Percentiles rank a stretch among this genome's conserved stretches.
Evolutionary conservation across 345 rosid species (phyloP).

Genomic region (Eucalyptus marginata): DNA sequence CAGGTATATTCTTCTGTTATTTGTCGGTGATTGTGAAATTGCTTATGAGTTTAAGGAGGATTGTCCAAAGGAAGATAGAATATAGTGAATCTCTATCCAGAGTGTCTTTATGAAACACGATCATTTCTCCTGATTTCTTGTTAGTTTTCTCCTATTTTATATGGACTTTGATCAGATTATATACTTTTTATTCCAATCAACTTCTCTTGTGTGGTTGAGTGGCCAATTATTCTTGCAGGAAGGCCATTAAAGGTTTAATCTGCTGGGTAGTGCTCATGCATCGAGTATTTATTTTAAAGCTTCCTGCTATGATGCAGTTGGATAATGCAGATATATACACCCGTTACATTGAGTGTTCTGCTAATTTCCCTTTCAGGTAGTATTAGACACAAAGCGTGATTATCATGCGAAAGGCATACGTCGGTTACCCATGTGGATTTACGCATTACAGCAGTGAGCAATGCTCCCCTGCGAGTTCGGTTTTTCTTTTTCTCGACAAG

Average conservation of each 20-base stretch:
- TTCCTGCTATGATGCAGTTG: slow-evolving; percentile 83
- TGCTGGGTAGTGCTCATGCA: slow-evolving; percentile 39
- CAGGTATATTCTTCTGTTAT: neutral
- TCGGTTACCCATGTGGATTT: neutral
- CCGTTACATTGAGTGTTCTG: neutral
- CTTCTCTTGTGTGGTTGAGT: neutral
- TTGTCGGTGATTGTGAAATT: neutral
- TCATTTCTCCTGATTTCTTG: neutral
- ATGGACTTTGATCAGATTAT: neutral
- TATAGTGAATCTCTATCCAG: neutral
- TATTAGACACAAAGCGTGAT: neutral
- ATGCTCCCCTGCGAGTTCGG: neutral
- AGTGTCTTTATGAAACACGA: neutral
- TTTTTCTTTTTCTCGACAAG: neutral
- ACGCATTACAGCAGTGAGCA: neutral
- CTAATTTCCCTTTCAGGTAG: neutral
- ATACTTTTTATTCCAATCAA: neutral
- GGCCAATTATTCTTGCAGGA: slow-evolving; percentile 27
- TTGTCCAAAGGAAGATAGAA: neutral
- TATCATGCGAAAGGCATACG: neutral
- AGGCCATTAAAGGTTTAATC: slow-evolving; percentile 58
- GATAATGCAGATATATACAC: slow-evolving; percentile 3
- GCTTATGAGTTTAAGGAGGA: neutral
- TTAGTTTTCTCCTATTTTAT: neutral
- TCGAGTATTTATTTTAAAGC: slow-evolving; percentile 83